These are phyloP conservation scores for Pulveroboletus sp. DNA, from an alignment of 768 basidiomycete genomes.

Conservation along the genomic window DNA sequence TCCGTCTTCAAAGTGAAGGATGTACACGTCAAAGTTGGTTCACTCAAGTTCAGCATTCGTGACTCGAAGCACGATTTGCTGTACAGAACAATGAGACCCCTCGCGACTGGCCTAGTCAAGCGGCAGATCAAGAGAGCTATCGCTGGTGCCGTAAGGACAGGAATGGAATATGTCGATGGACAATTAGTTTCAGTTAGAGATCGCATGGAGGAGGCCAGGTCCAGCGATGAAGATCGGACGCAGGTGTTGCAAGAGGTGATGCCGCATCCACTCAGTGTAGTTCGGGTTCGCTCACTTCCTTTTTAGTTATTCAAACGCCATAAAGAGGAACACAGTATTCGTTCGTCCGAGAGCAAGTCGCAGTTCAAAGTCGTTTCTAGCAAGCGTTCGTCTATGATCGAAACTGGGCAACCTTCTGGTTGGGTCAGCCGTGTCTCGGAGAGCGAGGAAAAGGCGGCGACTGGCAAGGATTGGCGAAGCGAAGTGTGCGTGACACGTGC, in stretches of 20 bases:
- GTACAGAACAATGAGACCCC: slow-evolving; percentile 79
- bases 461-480: slow-evolving; percentile 52
- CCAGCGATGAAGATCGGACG: slow-evolving; percentile 38
- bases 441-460: slow-evolving; percentile 38
- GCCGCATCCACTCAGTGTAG: not conserved
- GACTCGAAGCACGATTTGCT: slow-evolving; percentile 88
- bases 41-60: slow-evolving; percentile 85
- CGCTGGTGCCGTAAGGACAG: slow-evolving; percentile 67
- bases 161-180: slow-evolving; percentile 82
- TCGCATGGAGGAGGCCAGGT: slow-evolving; percentile 62
- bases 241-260: slow-evolving; percentile 58
- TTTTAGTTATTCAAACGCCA: slow-evolving; percentile 57
- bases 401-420: slow-evolving; percentile 61
- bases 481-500: slow-evolving; percentile 37
- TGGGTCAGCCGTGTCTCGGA: slow-evolving; percentile 60
- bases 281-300: not conserved
- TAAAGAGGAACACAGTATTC: slow-evolving; percentile 41
- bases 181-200: slow-evolving; percentile 88
- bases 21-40: slow-evolving; percentile 77
- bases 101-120: slow-evolving; percentile 83
- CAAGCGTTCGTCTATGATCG: slow-evolving; percentile 66
- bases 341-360: slow-evolving; percentile 43
- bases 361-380: slow-evolving; percentile 80
- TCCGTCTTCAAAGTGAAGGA: slow-evolving; percentile 72
- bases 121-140: slow-evolving; percentile 58